These are phyloP conservation scores for Xerocomus amazonicus DNA, from an alignment of 1,284 basidiomycete genomes.

Conservation along the genomic window DNA sequence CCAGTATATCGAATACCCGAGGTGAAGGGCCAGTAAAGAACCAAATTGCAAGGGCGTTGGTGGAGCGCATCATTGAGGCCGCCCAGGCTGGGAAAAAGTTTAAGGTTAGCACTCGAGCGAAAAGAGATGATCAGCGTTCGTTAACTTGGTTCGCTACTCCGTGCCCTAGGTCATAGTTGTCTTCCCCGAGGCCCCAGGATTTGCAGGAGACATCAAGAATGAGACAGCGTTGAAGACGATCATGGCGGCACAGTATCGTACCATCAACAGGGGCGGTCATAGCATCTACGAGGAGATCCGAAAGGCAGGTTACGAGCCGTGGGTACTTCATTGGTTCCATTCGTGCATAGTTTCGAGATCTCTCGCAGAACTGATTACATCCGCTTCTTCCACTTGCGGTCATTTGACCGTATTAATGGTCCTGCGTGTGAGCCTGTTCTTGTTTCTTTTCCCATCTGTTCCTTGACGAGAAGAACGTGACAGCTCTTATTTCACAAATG, in stretches of 20 bases:
- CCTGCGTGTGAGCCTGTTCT: slow-evolving; percentile 48
- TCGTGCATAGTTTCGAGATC: slow-evolving; percentile 1
- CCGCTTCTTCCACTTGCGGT: slow-evolving; percentile 85
- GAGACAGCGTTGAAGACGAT: slow-evolving; percentile 73
- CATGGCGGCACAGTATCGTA: slow-evolving; percentile 79
- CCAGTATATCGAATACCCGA: slow-evolving; percentile 73
- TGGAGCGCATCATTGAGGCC: slow-evolving; percentile 80
- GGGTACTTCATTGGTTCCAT: slow-evolving; percentile 32
- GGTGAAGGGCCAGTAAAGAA: slow-evolving; percentile 73
- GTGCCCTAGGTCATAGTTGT: slow-evolving; percentile 65
- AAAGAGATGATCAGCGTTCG: neutral
- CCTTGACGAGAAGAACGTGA: slow-evolving; percentile 2
- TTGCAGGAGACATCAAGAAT: slow-evolving; percentile 77
- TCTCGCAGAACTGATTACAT: slow-evolving; percentile 67
- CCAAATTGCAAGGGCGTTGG: slow-evolving; percentile 76
- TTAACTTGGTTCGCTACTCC: slow-evolving; percentile 4
- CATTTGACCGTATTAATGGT: slow-evolving; percentile 89
- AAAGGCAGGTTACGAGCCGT: slow-evolving; percentile 80
- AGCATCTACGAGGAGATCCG: slow-evolving; percentile 85
- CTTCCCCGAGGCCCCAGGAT: slow-evolving; percentile 82
- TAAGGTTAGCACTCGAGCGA: slow-evolving; percentile 46
- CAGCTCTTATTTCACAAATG: slow-evolving; percentile 65
- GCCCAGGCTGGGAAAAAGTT: slow-evolving; percentile 71
- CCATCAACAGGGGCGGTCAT: slow-evolving; percentile 83
- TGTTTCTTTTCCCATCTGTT: neutral